Percentiles rank a stretch among this genome's conserved stretches.
Conservation (phyloP, 1,284 basidiomycete species). For the Salmacisia buchloeana region DNA sequence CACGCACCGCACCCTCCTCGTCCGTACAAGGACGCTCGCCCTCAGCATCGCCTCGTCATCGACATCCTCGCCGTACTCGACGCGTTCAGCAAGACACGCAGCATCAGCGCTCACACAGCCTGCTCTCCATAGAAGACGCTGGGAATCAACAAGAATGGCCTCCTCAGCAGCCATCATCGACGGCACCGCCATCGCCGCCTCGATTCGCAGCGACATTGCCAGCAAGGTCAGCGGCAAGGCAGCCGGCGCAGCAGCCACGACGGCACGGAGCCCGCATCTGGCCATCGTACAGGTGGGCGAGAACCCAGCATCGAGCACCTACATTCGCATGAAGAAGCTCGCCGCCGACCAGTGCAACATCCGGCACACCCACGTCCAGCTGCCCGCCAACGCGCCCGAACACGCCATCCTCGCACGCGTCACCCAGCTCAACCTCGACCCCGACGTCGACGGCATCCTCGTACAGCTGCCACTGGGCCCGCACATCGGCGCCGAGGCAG, state of each 20-base stretch:
- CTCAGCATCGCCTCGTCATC: background rate
- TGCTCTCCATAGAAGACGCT: no score
- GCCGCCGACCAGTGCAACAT: conserved; percentile 94
- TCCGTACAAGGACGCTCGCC: no score
- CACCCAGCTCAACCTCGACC: conserved; percentile 75
- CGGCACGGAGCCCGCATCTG: conserved; percentile 81
- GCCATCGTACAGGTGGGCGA: conserved; percentile 91
- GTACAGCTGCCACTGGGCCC: conserved; percentile 94
- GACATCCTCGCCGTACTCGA: background rate
- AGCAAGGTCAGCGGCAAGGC: conserved; percentile 33
- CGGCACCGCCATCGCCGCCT: conserved; percentile 79
- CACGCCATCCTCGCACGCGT: conserved; percentile 74
- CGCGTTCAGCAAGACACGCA: no score
- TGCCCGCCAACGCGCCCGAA: conserved; percentile 66
- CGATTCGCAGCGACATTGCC: conserved; percentile 20
- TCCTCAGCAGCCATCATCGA: conserved; percentile 64
- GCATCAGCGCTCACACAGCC: no score
- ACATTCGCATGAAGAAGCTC: conserved; percentile 96
- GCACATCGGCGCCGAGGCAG: conserved; percentile 75
- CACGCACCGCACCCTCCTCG: no score
- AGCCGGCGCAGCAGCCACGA: conserved; percentile 55
- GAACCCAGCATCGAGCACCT: conserved; percentile 80
- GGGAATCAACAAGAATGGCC: no score
- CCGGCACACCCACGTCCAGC: conserved; percentile 70
- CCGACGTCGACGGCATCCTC: conserved; percentile 77